Base-by-base conservation (phyloP, 768 basidiomycete genomes). In the Hemileccinum impolitum region DNA sequence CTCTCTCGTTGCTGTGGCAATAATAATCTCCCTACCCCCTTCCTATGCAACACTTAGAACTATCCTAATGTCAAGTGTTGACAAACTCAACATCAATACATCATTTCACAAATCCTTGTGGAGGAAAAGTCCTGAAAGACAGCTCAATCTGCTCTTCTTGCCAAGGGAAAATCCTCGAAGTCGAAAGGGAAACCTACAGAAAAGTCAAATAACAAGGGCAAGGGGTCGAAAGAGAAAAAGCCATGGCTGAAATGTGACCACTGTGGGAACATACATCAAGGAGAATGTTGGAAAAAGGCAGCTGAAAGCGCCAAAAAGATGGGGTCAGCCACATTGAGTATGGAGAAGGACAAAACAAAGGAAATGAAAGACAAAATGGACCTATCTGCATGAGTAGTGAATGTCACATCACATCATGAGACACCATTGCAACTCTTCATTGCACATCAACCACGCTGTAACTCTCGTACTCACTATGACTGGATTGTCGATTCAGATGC, bases 401-500 rank as follows among this genome's bases (percentile, higher is more conserved):
- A 23, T 23, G 23, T 23, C 6, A 6, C 23, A 23, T 23, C 23
- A 23, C 23, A 23, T 3, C 28, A 21, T 28, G 14, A 19, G 4
- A 10, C 14, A 12, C 21, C 40, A 2, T 36, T 49, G 6, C 19
- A 37, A 21, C 34, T 52, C 7, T 53, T 53, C 12, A 19, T 53
- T 3, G 52, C 37, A 10, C 18, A 44, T 6, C 23, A 23, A 23
- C 23, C 23, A 4, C 12, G 11, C 1, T 13, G 14, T 10, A 45
- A 13, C 9, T 18, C 25, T 19, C 3, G 6, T 6, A 18, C n/a
- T 2, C 3, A 25, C 10, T 19, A 21, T 15, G 19, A 47, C 4
- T 52, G 45, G 51, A 43, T 52, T 3, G 25, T 52, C 1, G 45
- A 52, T 34, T 47, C 45, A 0, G 45, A 45, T 3, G 23, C 45